Base-by-base conservation (phyloP, 306 rosid species). In the Gynostemma pentaphyllum region DNA sequence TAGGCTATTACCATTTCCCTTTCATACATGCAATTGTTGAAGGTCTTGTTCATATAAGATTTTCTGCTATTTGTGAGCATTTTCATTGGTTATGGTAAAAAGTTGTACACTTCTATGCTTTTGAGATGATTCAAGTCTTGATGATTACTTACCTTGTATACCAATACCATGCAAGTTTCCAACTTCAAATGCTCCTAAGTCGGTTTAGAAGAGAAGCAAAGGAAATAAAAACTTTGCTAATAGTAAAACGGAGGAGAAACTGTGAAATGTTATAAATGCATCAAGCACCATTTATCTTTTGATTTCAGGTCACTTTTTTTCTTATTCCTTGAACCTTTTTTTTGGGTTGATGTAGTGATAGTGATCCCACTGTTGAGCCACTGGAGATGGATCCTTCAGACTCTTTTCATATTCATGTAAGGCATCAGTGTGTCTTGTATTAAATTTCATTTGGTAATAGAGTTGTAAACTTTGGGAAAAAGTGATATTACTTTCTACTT, bases 281-380 rank as follows among this genome's bases (percentile, higher is more conserved):
- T 29, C 29, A 57, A 34, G 29, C 32, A 21, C 5, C 16, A 37
- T 37, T 22, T 37, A 21, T 12, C 24, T 23, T 37, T 21, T 13
- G 12, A 22, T 59, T 34, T 8, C 47, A 5, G 65, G 30, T 53
- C 40, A 39, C 23, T 22, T 21, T 46, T 46, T 13, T 51, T 68
- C 67, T 61, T 66, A 55, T 65, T 60, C 36, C 64, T 47, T 34
- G 60, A 64, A 72, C 46, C 48, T 74, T 64, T 72, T 45, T 68
- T 62, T 68, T 75, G 48, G 45, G 45, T 74, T 70, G 55, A 56
- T 84, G 70, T 72, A 87, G 97, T 70, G 82, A 80, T 47, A 77
- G 60, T 39, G 80, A 78, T 68, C 68, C 44, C 68, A 40, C 69
- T 64, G 86, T 73, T 26, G 89, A 80, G 72, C 82, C 77, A 14